Percentiles rank a stretch among this genome's conserved stretches.
phyloP scores from a whole-genome alignment of 352 stramenopile species.

The Stramenopiles sp. region DNA sequence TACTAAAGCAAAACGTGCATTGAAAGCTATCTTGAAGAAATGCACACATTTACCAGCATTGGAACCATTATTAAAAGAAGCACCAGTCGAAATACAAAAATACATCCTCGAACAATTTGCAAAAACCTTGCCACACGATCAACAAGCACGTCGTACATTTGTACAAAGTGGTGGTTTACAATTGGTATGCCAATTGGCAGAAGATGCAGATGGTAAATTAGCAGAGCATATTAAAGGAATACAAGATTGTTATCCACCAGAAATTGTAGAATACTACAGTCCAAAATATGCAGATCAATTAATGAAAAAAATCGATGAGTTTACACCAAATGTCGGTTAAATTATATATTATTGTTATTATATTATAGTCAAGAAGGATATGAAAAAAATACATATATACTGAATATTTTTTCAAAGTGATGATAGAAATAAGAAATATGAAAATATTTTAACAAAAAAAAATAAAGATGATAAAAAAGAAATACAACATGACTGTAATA shows the following conservation, averaged over 20 bases:
- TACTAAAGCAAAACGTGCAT: conserved; percentile 70
- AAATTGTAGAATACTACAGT: conserved; percentile 88
- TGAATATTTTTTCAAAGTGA: no score
- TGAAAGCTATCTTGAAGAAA: conserved; percentile 79
- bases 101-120: conserved; percentile 86
- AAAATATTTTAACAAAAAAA: no score
- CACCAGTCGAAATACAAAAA: conserved; percentile 79
- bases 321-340: conserved; percentile 60
- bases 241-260: conserved; percentile 81
- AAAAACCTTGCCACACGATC: conserved; percentile 72
- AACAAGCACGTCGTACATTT: conserved; percentile 68
- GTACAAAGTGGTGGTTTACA: conserved; percentile 73
- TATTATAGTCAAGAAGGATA: no score
- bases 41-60: conserved; percentile 76
- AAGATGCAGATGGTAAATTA: conserved; percentile 69
- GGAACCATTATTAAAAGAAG: conserved; percentile 67
- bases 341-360: no score
- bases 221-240: conserved; percentile 82
- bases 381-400: no score
- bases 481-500: no score
- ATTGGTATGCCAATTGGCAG: conserved; percentile 66
- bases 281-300: conserved; percentile 83
- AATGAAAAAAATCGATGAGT: conserved; percentile 85
- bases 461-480: no score
- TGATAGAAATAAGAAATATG: no score